Evolutionary conservation across 371 early-diverging fungal species (phyloP), one percentile per base, ranked within the genome.

Genomic region (Syncephalastrum contaminatum): DNA sequence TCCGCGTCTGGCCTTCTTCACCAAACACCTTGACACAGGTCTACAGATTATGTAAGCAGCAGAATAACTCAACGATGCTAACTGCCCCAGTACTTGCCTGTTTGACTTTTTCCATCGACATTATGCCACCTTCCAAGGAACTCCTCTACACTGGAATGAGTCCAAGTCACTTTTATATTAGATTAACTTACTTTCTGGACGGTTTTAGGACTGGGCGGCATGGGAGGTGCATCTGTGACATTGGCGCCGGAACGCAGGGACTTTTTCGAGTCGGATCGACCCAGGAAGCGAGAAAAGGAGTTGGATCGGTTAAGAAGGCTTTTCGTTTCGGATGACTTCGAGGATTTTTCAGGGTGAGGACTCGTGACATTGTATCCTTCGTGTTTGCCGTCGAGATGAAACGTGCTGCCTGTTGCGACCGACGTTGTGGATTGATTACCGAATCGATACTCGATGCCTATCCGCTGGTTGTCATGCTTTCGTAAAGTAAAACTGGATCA

Each of bases 11-110:
- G 7, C 83, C 81, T 44, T 83, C 86, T 43, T 87, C 86, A 13
- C 86, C 87, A 70, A 82, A 81, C 6, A 88, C 89, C 54, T 83
- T 78, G 36, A 88, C 83, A 43, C 83, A 85, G 40, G 82, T 73
- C 77, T 80, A 55, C n/a, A 21, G 21, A 53, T 16, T 15, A 36
- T 8, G 20, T 14, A 47, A 21, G 22, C 8, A 43, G 43, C 40
- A 43, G 21, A 3, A 19, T 21, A 3, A 22, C 6, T 18, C 39
- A n/a, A n/a, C n/a, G n/a, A n/a, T n/a, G n/a, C n/a, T n/a, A n/a
- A n/a, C n/a, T 14, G 16, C 30, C 19, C 14, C 49, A 18, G 16
- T 56, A 30, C 24, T 42, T 64, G 77, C 80, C 66, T 84, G 85
- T 43, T 86, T 85, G 43, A 86, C 83, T 25, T 76, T 80, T 49